Conservation (phyloP, 108 stramenopile species). For the Nitzschia putrida region DNA sequence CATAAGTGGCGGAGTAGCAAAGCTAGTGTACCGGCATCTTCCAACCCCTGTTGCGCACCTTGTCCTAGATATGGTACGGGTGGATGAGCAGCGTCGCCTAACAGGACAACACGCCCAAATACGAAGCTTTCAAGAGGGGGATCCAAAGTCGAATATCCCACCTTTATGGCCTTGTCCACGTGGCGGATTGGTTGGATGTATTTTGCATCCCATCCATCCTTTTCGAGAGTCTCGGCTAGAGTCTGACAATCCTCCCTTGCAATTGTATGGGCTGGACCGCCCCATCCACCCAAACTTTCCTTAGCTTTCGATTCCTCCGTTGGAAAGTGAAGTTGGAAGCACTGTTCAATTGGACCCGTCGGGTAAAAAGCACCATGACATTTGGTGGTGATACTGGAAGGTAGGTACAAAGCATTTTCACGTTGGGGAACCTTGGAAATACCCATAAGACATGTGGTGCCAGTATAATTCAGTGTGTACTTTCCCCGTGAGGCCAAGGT, state of each 20-base stretch:
- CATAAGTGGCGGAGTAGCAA: slow-evolving; percentile 46
- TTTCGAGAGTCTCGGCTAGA: slow-evolving; percentile 43
- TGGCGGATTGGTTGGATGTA: slow-evolving; percentile 45
- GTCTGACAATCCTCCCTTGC: slow-evolving; percentile 47
- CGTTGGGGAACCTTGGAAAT: slow-evolving; percentile 37
- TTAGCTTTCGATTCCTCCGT: slow-evolving; percentile 30
- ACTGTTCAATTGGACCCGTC: slow-evolving; percentile 47
- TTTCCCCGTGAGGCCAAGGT: slow-evolving; percentile 32
- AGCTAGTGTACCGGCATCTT: slow-evolving; percentile 64
- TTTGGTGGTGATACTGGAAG: slow-evolving; percentile 55
- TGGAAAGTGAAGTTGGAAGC: slow-evolving; percentile 73
- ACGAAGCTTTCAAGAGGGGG: slow-evolving; percentile 18
- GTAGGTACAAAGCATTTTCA: slow-evolving; percentile 53
- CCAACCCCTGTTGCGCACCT: slow-evolving; percentile 69
- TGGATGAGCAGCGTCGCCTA: slow-evolving; percentile 73
- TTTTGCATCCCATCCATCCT: slow-evolving; percentile 66
- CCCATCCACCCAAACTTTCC: slow-evolving; percentile 43
- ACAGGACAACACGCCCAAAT: slow-evolving; percentile 43
- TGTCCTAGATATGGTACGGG: slow-evolving; percentile 74
- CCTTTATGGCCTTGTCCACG: slow-evolving; percentile 33
- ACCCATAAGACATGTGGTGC: slow-evolving; percentile 67
- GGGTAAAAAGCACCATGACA: slow-evolving; percentile 71
- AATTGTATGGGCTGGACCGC: slow-evolving; percentile 47
- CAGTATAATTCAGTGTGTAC: slow-evolving; percentile 36
- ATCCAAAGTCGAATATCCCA: slow-evolving; percentile 50